phyloP scores from a whole-genome alignment of 2,329 filamentous ascomycete genomes.

The Graphiopsis chlorocephala region DNA sequence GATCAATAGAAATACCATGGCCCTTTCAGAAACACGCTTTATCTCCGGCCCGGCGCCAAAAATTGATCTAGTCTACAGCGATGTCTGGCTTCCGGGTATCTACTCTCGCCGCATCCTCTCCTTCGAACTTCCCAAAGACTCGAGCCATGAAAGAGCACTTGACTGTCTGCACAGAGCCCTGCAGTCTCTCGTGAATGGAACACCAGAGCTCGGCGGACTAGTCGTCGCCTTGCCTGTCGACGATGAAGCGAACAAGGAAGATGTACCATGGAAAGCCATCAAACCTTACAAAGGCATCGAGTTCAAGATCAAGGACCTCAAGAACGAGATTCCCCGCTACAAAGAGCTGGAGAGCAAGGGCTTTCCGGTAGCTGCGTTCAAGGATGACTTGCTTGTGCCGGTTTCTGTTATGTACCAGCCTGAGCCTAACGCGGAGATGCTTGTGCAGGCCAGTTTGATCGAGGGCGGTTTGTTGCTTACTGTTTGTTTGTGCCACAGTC shows the following conservation, averaged over 20 bases:
- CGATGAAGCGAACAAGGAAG: constrained; percentile 14
- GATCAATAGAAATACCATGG: not conserved
- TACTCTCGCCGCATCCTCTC: constrained; percentile 22
- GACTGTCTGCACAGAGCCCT: constrained; percentile 18
- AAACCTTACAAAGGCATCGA: constrained; percentile 19
- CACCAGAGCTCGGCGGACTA: constrained; percentile 22
- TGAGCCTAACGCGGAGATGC: constrained; percentile 20
- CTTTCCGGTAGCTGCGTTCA: constrained; percentile 23
- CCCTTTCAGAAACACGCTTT: not conserved
- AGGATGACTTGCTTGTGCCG: constrained; percentile 21
- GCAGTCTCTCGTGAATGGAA: constrained; percentile 22
- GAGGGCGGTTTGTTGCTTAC: constrained; percentile 22
- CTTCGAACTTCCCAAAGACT: constrained; percentile 19
- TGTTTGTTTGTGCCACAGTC: constrained; percentile 23
- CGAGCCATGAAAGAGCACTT: constrained; percentile 19
- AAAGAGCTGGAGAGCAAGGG: constrained; percentile 17
- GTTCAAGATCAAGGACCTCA: constrained; percentile 21
- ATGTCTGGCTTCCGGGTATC: constrained; percentile 24
- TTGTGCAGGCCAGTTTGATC: constrained; percentile 22
- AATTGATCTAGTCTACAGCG: constrained; percentile 18
- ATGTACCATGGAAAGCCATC: constrained; percentile 21
- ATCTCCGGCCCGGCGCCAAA: not conserved
- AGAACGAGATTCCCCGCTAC: constrained; percentile 16
- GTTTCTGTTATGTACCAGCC: constrained; percentile 20
- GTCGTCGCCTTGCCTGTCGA: constrained; percentile 18